Conservation (phyloP, 2,329 filamentous ascomycete genomes). For the Fusarium sublunatum region DNA sequence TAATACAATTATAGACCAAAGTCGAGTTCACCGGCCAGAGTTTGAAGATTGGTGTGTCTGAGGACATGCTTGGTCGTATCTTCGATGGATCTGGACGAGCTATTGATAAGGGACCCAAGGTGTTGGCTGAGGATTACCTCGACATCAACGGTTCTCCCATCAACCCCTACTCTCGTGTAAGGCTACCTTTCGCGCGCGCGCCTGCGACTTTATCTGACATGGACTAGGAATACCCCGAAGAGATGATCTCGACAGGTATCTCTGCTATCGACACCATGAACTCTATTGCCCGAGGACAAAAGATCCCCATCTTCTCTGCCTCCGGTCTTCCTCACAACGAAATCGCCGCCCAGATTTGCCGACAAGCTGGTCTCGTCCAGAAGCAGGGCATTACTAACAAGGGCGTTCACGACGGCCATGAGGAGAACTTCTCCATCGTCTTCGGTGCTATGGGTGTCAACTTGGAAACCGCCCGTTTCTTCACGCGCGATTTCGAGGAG, state of each 20-base stretch:
- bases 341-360: constrained; percentile 98
- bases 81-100: constrained; percentile 98
- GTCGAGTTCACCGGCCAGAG: constrained; percentile 98
- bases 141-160: constrained; percentile 99
- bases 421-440: constrained; percentile 99
- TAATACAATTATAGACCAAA: constrained; percentile 74
- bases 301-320: constrained; percentile 99
- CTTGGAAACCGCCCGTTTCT: constrained; percentile 98
- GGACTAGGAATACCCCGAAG: constrained; percentile 91
- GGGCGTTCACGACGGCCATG: constrained; percentile 94
- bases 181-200: constrained; percentile 43
- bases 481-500: constrained; percentile 98
- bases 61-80: constrained; percentile 99
- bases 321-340: constrained; percentile 99
- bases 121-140: constrained; percentile 95
- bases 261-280: constrained; percentile 99
- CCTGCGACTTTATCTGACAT: constrained; percentile 17
- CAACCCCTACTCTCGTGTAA: constrained; percentile 95
- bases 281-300: constrained; percentile 97
- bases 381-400: constrained; percentile 83
- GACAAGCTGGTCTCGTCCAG: constrained; percentile 93
- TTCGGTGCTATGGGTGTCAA: constrained; percentile 99
- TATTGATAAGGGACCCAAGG: constrained; percentile 99
- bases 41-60: constrained; percentile 97
- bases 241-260: constrained; percentile 99